Evolutionary conservation across 2,329 filamentous ascomycete species (phyloP).

Genomic region (Alternaria dauci): DNA sequence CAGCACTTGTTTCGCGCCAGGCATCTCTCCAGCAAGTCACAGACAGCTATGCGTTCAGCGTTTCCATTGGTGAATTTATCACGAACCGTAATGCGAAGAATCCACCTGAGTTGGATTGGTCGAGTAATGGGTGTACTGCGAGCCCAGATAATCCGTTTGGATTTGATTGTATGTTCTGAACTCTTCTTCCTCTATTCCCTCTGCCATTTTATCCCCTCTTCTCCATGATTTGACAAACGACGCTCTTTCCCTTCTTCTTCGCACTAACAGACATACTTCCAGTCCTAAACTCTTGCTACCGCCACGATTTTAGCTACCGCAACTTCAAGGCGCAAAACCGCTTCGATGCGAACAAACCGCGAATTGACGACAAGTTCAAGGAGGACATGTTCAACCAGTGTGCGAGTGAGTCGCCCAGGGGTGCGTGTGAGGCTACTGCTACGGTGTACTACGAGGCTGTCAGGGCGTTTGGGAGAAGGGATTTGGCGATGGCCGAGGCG

Average conservation of each 20-base stretch:
- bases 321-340: slow-evolving; percentile 62
- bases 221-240: neutral
- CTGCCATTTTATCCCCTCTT: too few species aligned
- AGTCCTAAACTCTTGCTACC: slow-evolving; percentile 48
- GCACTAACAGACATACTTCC: neutral
- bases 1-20: neutral
- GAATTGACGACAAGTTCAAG: slow-evolving; percentile 62
- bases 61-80: slow-evolving; percentile 56
- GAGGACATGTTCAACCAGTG: slow-evolving; percentile 47
- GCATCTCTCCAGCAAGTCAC: slow-evolving; percentile 34
- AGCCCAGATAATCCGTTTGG: slow-evolving; percentile 47
- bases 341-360: slow-evolving; percentile 45
- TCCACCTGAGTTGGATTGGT: slow-evolving; percentile 44
- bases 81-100: slow-evolving; percentile 52
- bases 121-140: slow-evolving; percentile 47
- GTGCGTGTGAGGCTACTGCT: slow-evolving; percentile 36
- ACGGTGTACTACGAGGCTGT: slow-evolving; percentile 48
- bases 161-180: slow-evolving; percentile 34
- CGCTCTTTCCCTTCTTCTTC: neutral
- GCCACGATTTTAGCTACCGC: slow-evolving; percentile 64
- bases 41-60: slow-evolving; percentile 59
- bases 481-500: neutral
- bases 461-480: neutral
- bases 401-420: slow-evolving; percentile 22
- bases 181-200: neutral